phyloP scores from a whole-genome alignment of 2,329 filamentous ascomycete genomes.

The Hysterium pulicare region DNA sequence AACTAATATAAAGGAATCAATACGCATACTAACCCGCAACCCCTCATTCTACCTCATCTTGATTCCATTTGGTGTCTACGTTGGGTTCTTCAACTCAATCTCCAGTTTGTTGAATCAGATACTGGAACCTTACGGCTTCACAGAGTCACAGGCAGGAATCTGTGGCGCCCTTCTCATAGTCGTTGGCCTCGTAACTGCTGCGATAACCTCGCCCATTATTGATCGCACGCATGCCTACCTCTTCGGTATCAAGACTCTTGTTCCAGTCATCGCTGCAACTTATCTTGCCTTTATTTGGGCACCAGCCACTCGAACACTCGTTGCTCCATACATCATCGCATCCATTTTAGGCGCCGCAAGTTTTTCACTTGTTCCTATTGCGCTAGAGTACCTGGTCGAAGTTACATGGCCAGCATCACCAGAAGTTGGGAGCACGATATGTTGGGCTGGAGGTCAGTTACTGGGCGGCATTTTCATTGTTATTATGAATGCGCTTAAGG shows the following conservation, averaged over 20 bases:
- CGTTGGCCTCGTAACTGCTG: constrained; percentile 75
- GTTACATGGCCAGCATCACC: constrained; percentile 83
- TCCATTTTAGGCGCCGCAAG: constrained; percentile 73
- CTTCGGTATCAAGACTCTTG: constrained; percentile 65
- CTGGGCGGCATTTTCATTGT: constrained; percentile 83
- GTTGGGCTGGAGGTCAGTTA: constrained; percentile 84
- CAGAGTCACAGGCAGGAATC: constrained; percentile 80
- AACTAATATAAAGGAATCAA: constrained; percentile 52
- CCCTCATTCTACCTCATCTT: constrained; percentile 77
- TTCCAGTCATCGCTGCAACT: constrained; percentile 68
- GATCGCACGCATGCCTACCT: constrained; percentile 83
- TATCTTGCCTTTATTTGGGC: constrained; percentile 84
- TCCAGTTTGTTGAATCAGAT: constrained; percentile 89
- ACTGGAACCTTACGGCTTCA: constrained; percentile 79
- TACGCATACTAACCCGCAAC: constrained; percentile 50
- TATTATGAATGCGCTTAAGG: constrained; percentile 70
- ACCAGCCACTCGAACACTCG: constrained; percentile 58
- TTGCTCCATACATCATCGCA: constrained; percentile 71
- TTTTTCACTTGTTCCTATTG: constrained; percentile 79
- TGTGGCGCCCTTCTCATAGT: constrained; percentile 86
- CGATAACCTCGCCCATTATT: constrained; percentile 74
- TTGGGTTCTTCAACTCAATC: constrained; percentile 90
- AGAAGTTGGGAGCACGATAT: constrained; percentile 77
- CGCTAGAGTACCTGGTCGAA: constrained; percentile 82
- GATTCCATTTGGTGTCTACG: constrained; percentile 77